Evolutionary conservation across 164 flowering plant species (phyloP).

Genomic region (Vitis amurensis): DNA sequence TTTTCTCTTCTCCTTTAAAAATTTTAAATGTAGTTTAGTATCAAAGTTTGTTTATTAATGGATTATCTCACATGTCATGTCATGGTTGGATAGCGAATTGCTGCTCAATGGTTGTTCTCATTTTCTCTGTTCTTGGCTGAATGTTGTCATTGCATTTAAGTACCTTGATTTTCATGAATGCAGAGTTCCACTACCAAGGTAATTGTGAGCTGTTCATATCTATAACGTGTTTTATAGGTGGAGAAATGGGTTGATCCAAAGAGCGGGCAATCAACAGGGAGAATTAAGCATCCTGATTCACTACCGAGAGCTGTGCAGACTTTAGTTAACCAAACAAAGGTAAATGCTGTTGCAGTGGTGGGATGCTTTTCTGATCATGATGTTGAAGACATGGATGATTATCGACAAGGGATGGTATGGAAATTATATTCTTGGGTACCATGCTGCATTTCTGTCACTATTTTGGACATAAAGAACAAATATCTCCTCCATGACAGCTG

Average conservation of each 20-base stretch:
- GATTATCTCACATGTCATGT: too few species aligned
- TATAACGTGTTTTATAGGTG: slow-evolving; percentile 41
- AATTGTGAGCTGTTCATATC: not conserved
- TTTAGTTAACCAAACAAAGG: slow-evolving; percentile 42
- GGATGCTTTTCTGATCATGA: slow-evolving; percentile 91
- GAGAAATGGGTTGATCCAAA: slow-evolving; percentile 79
- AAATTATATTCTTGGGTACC: not conserved
- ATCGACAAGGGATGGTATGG: slow-evolving; percentile 73
- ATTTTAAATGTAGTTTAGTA: too few species aligned
- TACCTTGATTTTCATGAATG: not conserved
- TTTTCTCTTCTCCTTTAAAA: too few species aligned
- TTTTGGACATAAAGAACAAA: too few species aligned
- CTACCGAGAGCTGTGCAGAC: slow-evolving; percentile 66
- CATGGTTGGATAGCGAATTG: too few species aligned
- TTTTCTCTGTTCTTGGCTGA: too few species aligned
- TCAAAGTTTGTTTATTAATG: too few species aligned
- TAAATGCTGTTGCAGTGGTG: slow-evolving; percentile 85
- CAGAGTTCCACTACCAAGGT: not conserved
- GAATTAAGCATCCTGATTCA: slow-evolving; percentile 72
- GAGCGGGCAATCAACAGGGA: slow-evolving; percentile 82
- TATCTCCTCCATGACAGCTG: too few species aligned
- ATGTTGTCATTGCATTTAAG: not conserved
- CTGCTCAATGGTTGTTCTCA: too few species aligned
- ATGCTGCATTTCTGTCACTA: not conserved
- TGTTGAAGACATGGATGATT: slow-evolving; percentile 56